Percentiles rank a stretch among this genome's conserved stretches.
Evolutionary conservation across 768 basidiomycete species (phyloP).

Genomic region (Dioszegia crocea): DNA sequence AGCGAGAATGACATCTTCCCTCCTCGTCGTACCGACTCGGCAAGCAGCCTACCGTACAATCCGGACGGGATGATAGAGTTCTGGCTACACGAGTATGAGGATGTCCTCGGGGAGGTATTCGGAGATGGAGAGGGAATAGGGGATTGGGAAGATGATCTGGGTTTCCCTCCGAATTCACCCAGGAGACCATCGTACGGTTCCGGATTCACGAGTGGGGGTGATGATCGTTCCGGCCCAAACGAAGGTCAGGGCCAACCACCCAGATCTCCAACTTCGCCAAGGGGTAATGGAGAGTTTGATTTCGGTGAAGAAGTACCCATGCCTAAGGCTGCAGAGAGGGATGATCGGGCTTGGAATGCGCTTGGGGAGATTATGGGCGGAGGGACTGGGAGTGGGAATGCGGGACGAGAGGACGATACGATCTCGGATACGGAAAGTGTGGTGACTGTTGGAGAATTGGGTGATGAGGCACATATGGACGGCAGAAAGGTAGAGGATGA

Average conservation of each 20-base stretch:
- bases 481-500: constrained; percentile 18
- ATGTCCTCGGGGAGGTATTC: constrained; percentile 62
- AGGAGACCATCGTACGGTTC: constrained; percentile 5
- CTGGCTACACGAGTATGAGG: constrained; percentile 88
- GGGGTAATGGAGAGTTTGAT: neutral
- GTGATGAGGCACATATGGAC: constrained; percentile 67
- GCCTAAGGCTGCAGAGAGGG: constrained; percentile 26
- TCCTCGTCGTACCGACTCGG: constrained; percentile 70
- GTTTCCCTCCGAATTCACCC: constrained; percentile 1
- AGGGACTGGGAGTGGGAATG: constrained; percentile 42
- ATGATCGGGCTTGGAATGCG: constrained; percentile 67
- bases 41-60: constrained; percentile 71
- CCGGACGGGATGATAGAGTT: constrained; percentile 84
- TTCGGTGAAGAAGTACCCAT: constrained; percentile 4
- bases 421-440: constrained; percentile 95
- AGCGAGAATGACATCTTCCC: constrained; percentile 88
- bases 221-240: too few relatives aligned
- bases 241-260: too few relatives aligned
- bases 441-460: constrained; percentile 79
- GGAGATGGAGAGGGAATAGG: constrained; percentile 51
- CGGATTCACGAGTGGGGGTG: neutral
- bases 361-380: constrained; percentile 62
- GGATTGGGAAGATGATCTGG: constrained; percentile 10
- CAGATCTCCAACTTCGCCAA: neutral
- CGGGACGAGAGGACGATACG: constrained; percentile 55